Percentiles rank a stretch among this genome's conserved stretches.
phyloP scores from a whole-genome alignment of 768 basidiomycete genomes.

The Termitomyces sp. region DNA sequence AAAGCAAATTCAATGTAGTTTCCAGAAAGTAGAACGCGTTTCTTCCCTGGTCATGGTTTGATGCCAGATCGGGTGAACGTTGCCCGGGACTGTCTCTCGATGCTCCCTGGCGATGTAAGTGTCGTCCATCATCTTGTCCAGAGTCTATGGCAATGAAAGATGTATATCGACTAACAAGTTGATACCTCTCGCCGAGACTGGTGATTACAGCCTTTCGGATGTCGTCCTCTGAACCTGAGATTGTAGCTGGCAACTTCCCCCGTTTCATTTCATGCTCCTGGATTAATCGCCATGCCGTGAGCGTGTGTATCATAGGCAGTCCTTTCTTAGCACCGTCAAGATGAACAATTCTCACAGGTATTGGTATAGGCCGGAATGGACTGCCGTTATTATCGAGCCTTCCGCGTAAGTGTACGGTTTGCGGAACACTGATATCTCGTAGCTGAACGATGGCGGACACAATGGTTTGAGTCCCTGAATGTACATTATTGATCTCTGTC shows the following conservation, averaged over 20 bases:
- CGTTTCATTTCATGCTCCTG: slow-evolving; percentile 38
- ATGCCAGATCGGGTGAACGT: background rate
- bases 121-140: slow-evolving; percentile 18
- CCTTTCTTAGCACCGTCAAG: slow-evolving; percentile 27
- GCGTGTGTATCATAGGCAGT: slow-evolving; percentile 41
- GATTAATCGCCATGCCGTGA: slow-evolving; percentile 52
- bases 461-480: slow-evolving; percentile 29
- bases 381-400: slow-evolving; percentile 28
- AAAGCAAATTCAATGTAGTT: slow-evolving; percentile 1
- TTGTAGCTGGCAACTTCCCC: slow-evolving; percentile 26
- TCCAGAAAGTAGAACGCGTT: background rate
- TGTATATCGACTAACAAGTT: slow-evolving; percentile 46
- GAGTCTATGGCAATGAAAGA: slow-evolving; percentile 52
- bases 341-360: slow-evolving; percentile 27
- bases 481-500: slow-evolving; percentile 23
- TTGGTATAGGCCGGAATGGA: slow-evolving; percentile 20
- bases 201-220: slow-evolving; percentile 41
- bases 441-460: slow-evolving; percentile 30
- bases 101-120: background rate
- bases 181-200: slow-evolving; percentile 45
- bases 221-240: slow-evolving; percentile 25
- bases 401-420: slow-evolving; percentile 27
- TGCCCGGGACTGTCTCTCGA: background rate
- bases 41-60: background rate
- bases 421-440: slow-evolving; percentile 23